These are phyloP conservation scores for Tetracladium maxilliforme DNA, from an alignment of 2,329 filamentous ascomycete genomes.

Conservation along the genomic window DNA sequence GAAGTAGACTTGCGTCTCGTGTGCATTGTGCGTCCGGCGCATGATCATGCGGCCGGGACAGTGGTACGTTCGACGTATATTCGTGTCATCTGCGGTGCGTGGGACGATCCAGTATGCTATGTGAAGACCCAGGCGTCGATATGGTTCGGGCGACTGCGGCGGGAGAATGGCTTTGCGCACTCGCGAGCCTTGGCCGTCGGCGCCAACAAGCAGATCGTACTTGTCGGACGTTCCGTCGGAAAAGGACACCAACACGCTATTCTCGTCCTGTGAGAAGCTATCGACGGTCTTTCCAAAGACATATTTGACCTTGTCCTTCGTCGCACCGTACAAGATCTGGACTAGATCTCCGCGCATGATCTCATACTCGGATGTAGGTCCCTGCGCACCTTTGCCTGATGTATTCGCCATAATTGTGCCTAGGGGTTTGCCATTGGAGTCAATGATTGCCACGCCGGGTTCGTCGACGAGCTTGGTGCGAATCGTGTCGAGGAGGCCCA, in stretches of 20 bases:
- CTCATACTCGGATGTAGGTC: constrained; percentile 27
- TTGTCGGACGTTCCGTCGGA: constrained; percentile 21
- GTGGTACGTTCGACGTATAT: constrained; percentile 20
- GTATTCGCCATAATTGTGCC: constrained; percentile 22
- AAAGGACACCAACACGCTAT: constrained; percentile 21
- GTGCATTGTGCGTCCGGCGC: constrained; percentile 21
- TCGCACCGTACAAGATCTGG: constrained; percentile 21
- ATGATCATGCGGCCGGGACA: constrained; percentile 21
- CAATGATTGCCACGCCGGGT: constrained; percentile 27
- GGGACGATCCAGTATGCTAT: constrained; percentile 21
- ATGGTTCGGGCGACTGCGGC: constrained; percentile 6
- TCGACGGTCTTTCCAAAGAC: constrained; percentile 16
- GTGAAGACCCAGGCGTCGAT: constrained; percentile 12
- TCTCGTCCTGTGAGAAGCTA: constrained; percentile 9
- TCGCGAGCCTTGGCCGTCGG: constrained; percentile 37
- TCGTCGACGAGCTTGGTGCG: constrained; percentile 26
- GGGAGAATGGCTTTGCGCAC: constrained; percentile 25
- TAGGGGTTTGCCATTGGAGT: constrained; percentile 18
- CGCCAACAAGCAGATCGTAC: constrained; percentile 37
- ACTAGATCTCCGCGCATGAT: constrained; percentile 27
- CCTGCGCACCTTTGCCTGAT: constrained; percentile 9
- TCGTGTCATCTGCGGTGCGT: constrained; percentile 14
- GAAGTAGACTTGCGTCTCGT: constrained; percentile 22
- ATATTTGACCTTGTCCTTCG: constrained; percentile 12
- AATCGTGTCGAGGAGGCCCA: constrained; percentile 32